Evolutionary conservation across 2,329 filamentous ascomycete genomes (phyloP), one percentile per base, ranked within the genome.

Genomic region (Stagonosporopsis vannaccii): DNA sequence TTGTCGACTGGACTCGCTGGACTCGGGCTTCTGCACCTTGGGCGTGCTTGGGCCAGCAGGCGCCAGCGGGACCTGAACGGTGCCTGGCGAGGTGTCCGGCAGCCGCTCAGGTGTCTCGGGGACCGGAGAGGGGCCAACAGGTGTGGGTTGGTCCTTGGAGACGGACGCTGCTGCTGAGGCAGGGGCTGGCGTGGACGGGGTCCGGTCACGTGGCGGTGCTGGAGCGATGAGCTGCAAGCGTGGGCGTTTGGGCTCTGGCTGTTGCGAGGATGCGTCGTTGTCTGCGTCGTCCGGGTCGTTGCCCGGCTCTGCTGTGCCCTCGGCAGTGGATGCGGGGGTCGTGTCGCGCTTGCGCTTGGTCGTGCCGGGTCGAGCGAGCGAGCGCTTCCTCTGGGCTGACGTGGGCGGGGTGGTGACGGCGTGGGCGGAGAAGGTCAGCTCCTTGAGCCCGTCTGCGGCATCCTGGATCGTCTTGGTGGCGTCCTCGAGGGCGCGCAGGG

Each of bases 311-410:
- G 44, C 37, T 4, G 62, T 50, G 15, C 49, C 59, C 2, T 71
- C 63, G 1, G 58, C 54, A 8, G 9, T 7, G 5, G 28, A 22
- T 1, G 61, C 53, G n/a, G 72, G 76, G 19, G 76, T 76, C 26
- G 80, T 74, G 44, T 86, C 84, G 36, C 82, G 76, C 66, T 87
- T 87, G 47, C 85, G 80, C 72, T 87, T 87, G 62, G 75, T 79
- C 9, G 68, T 59, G 26, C 26, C 33, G 2, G 69, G 37, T n/a
- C 66, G 72, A 1, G 65, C 47, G 12, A 62, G 25, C 20, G 64
- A 62, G 45, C 59, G 68, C 56, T 60, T 70, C 56, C 59, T 67
- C 46, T 67, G 66, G 20, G 63, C 60, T 11, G 51, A 39, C 11
- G 64, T 62, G 23, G 53, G 47, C 37, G 48, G 58, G 22, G 61